Conservation (phyloP, 2,329 filamentous ascomycete genomes). For the Paecilomyces dactylethromorphus region DNA sequence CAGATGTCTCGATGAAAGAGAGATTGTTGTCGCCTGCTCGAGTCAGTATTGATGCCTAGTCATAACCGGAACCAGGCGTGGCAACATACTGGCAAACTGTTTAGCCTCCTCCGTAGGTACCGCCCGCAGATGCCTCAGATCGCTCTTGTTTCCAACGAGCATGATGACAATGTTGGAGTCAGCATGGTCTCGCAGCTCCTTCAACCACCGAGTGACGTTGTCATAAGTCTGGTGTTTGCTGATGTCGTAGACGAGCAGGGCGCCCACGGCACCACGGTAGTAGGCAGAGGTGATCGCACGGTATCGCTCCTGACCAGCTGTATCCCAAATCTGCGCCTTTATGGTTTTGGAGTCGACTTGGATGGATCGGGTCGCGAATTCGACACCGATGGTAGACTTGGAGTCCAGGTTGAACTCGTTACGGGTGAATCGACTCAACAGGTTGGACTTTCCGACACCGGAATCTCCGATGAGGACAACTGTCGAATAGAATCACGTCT, state of each 20-base stretch:
- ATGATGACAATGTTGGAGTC: slow-evolving; percentile 99
- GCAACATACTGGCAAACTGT: slow-evolving; percentile 80
- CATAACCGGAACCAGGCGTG: background rate
- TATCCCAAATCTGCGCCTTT: slow-evolving; percentile 99
- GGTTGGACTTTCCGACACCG: slow-evolving; percentile 99
- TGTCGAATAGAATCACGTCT: slow-evolving; percentile 33
- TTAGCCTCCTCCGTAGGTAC: slow-evolving; percentile 98
- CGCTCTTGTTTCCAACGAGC: slow-evolving; percentile 99
- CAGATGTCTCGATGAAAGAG: slow-evolving; percentile 98
- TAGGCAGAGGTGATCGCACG: slow-evolving; percentile 98
- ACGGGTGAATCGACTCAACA: slow-evolving; percentile 97
- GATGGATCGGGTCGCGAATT: slow-evolving; percentile 97
- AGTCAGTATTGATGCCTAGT: slow-evolving; percentile 8
- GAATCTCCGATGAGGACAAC: slow-evolving; percentile 99
- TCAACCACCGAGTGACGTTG: slow-evolving; percentile 98
- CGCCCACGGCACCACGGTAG: slow-evolving; percentile 95
- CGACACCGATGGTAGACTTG: slow-evolving; percentile 98
- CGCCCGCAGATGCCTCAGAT: slow-evolving; percentile 96
- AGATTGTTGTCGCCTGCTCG: slow-evolving; percentile 85
- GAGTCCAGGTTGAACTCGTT: slow-evolving; percentile 99
- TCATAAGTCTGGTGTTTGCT: slow-evolving; percentile 99
- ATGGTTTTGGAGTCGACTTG: slow-evolving; percentile 99
- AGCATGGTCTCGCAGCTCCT: slow-evolving; percentile 95
- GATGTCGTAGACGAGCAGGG: slow-evolving; percentile 97
- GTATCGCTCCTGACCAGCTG: slow-evolving; percentile 96